Evolutionary conservation across 75 land plant genomes (phyloP).

Genomic region (Pinus albicaulis): DNA sequence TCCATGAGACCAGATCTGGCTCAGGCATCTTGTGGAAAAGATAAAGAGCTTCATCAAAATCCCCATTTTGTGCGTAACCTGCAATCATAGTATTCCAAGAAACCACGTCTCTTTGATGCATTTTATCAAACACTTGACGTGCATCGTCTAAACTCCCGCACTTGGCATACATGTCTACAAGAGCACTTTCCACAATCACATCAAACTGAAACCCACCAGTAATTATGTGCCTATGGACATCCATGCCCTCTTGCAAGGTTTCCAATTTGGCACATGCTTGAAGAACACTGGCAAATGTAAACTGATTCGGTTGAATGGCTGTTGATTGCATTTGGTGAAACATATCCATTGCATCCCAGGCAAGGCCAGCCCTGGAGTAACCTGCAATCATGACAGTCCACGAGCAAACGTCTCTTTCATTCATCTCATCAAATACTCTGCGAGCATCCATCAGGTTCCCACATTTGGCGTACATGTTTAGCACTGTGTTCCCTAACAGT

Average conservation of each 20-base stretch:
- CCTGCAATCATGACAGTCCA: constrained; percentile 13
- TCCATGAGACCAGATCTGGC: constrained; percentile 50
- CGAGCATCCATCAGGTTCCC: neutral
- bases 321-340: constrained; percentile 2
- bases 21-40: constrained; percentile 28
- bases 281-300: constrained; percentile 7
- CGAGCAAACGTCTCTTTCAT: neutral
- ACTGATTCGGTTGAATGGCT: neutral
- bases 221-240: neutral
- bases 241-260: neutral
- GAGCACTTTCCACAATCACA: constrained; percentile 6
- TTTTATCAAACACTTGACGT: constrained; percentile 12
- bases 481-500: constrained; percentile 6
- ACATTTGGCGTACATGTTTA: constrained; percentile 13
- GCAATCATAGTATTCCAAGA: constrained; percentile 42
- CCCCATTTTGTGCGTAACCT: constrained; percentile 28
- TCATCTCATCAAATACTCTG: neutral
- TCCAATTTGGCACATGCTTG: neutral
- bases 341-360: neutral
- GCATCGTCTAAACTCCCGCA: constrained; percentile 8
- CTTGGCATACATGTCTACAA: constrained; percentile 14
- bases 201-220: neutral
- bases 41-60: constrained; percentile 21
- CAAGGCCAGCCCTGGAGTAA: neutral
- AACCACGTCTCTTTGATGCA: constrained; percentile 8